Evolutionary conservation across 495 filamentous ascomycete species (phyloP).

Genomic region (Hapsidospora chrysogenum): DNA sequence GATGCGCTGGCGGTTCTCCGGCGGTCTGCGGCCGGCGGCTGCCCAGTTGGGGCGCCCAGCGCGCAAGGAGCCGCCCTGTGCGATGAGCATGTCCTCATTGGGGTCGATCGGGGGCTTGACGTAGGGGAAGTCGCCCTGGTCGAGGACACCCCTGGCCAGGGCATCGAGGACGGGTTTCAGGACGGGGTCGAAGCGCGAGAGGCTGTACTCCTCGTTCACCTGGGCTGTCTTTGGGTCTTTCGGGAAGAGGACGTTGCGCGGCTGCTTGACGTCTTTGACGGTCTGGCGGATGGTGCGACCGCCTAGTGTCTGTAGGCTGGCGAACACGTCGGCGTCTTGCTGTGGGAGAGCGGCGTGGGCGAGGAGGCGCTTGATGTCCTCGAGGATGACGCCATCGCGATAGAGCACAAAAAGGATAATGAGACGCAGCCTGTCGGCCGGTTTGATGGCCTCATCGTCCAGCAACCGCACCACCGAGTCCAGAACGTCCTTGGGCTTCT

Average conservation of each 20-base stretch:
- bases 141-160: constrained; percentile 44
- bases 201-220: constrained; percentile 42
- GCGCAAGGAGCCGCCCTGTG: constrained; percentile 64
- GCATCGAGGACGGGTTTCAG: constrained; percentile 69
- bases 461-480: constrained; percentile 73
- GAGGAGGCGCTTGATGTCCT: constrained; percentile 71
- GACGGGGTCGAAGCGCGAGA: constrained; percentile 55
- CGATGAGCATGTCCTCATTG: constrained; percentile 34
- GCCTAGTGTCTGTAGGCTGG: constrained; percentile 71
- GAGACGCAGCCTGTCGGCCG: constrained; percentile 64
- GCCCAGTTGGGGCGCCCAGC: constrained; percentile 86
- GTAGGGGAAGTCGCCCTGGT: constrained; percentile 63
- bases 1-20: constrained; percentile 76
- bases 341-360: constrained; percentile 65
- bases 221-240: constrained; percentile 35
- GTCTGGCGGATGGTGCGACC: constrained; percentile 46
- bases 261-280: constrained; percentile 58
- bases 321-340: constrained; percentile 52
- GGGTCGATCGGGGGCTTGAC: constrained; percentile 50
- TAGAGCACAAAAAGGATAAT: constrained; percentile 75
- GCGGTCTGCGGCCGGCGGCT: constrained; percentile 51
- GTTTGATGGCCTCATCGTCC: constrained; percentile 56
- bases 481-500: constrained; percentile 75
- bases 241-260: constrained; percentile 49
- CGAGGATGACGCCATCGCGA: constrained; percentile 71